Evolutionary conservation across 2,329 filamentous ascomycete species (phyloP), one percentile per base, ranked within the genome.

Genomic region (Curvularia verruculosa): DNA sequence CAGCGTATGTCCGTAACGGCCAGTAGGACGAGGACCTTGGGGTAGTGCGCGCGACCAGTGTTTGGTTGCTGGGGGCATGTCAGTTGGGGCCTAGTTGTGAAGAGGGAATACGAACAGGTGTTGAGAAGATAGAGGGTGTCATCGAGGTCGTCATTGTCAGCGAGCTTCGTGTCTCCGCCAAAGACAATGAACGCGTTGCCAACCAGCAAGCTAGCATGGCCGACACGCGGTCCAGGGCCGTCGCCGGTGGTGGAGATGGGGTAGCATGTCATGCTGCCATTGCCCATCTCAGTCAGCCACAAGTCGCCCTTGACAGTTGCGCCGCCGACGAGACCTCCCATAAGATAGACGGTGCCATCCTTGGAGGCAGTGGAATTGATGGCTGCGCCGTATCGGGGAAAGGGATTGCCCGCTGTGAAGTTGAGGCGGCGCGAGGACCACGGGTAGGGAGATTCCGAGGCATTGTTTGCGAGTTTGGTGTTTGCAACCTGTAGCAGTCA

Each of bases 111-210:
- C 94, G 80, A 83, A 98, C 95, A 97, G 48, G 95, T 99, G 79
- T 99, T 99, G 49, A 99, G 83, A 49, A 99, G 84, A 78, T 99
- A 99, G 12, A 99, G 81, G 0, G 95, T 98, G 78, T 99, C 94
- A 70, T 99, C 95, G 56, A 99, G 81, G 47, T 91, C 84, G 77
- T 99, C 95, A 29, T 87, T 86, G 71, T 98, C 95, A 53, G 97
- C 92, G 74, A 96, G 89, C 78, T 99, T 99, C 49, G 95, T 99
- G 76, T 99, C 96, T 73, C 95, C 95, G 48, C 95, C 96, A 73
- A 98, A 99, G 12, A 99, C 95, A 67, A 99, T 99, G 75, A 98
- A 99, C 0, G 95, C 95, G 77, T 99, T 99, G 56, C 96, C 96
- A 52, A 99, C 95, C 15, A 99, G 83, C 70, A 99, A 82, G 81